Conservation (phyloP, 306 rosid species). For the Argentina anserina region DNA sequence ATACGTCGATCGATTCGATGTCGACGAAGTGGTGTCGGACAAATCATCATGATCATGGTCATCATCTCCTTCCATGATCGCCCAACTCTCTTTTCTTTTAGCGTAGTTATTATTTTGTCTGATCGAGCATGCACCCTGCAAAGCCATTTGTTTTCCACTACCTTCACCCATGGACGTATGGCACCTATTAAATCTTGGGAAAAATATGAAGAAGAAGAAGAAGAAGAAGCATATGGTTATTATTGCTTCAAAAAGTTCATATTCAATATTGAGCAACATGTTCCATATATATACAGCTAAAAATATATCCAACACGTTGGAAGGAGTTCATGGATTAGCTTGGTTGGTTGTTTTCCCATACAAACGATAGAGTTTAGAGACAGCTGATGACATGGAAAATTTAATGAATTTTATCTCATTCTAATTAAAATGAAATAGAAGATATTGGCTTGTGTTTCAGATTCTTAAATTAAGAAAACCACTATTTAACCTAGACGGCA, state of each 20-base stretch:
- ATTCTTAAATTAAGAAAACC: background rate
- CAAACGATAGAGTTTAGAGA: background rate
- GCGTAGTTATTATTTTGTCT: slow-evolving; percentile 7
- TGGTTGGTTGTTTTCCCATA: slow-evolving; percentile 12
- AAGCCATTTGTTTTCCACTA: slow-evolving; percentile 9
- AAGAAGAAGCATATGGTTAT: slow-evolving; percentile 12
- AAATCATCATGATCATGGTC: background rate
- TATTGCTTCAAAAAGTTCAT: background rate
- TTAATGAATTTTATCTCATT: background rate
- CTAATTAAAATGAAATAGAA: background rate
- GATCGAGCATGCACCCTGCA: slow-evolving; percentile 11
- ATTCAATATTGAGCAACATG: background rate
- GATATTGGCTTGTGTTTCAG: background rate
- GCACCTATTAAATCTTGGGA: slow-evolving; percentile 1
- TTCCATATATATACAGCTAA: background rate
- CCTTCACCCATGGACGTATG: slow-evolving; percentile 20
- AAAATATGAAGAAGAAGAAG: slow-evolving; percentile 7
- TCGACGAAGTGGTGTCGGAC: slow-evolving; percentile 12
- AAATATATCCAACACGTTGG: background rate
- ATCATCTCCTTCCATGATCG: slow-evolving; percentile 27
- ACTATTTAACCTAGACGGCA: background rate
- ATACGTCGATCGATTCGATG: slow-evolving; percentile 16
- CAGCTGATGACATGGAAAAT: slow-evolving; percentile 1
- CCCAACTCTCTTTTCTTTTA: slow-evolving; percentile 1
- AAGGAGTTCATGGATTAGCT: slow-evolving; percentile 19